phyloP scores from a whole-genome alignment of 2,329 filamentous ascomycete species.

The Colletotrichum scovillei region DNA sequence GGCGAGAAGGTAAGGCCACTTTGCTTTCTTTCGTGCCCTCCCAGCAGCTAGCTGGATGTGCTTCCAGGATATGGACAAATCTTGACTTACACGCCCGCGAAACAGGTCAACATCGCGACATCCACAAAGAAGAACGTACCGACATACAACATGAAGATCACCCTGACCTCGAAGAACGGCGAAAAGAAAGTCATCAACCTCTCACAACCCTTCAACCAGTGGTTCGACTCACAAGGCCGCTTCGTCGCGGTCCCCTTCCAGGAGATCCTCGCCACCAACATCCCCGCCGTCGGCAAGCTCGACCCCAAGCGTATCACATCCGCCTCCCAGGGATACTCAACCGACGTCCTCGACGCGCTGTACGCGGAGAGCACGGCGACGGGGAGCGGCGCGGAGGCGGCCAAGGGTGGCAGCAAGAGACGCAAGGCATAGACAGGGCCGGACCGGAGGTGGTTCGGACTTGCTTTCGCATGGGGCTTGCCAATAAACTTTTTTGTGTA shows the following conservation, averaged over 20 bases:
- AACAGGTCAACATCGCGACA: slow-evolving; percentile 78
- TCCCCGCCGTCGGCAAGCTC: slow-evolving; percentile 72
- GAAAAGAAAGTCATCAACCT: slow-evolving; percentile 62
- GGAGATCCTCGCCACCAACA: slow-evolving; percentile 76
- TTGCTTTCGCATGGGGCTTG: not conserved
- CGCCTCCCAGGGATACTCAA: slow-evolving; percentile 48
- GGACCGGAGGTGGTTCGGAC: not conserved
- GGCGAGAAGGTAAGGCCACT: slow-evolving; percentile 70
- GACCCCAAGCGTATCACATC: slow-evolving; percentile 69
- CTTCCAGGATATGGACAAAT: not conserved
- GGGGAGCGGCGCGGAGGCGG: slow-evolving; percentile 46
- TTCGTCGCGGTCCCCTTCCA: slow-evolving; percentile 84
- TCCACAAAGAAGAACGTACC: slow-evolving; percentile 83
- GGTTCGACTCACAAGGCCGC: slow-evolving; percentile 80
- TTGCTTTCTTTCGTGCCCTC: not conserved
- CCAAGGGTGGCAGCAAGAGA: slow-evolving; percentile 57
- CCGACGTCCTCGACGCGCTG: slow-evolving; percentile 62
- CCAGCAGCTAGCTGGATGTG: not conserved
- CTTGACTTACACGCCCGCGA: slow-evolving; percentile 32
- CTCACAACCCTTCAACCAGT: slow-evolving; percentile 74
- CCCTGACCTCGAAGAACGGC: slow-evolving; percentile 56
- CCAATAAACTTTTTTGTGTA: not conserved
- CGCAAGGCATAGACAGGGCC: slow-evolving; percentile 52
- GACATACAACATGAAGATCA: slow-evolving; percentile 80
- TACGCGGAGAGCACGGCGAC: slow-evolving; percentile 46